Percentiles rank a stretch among this genome's conserved stretches.
Evolutionary conservation across 345 rosid genomes (phyloP).

Genomic region (Eucalyptus pauciflora): DNA sequence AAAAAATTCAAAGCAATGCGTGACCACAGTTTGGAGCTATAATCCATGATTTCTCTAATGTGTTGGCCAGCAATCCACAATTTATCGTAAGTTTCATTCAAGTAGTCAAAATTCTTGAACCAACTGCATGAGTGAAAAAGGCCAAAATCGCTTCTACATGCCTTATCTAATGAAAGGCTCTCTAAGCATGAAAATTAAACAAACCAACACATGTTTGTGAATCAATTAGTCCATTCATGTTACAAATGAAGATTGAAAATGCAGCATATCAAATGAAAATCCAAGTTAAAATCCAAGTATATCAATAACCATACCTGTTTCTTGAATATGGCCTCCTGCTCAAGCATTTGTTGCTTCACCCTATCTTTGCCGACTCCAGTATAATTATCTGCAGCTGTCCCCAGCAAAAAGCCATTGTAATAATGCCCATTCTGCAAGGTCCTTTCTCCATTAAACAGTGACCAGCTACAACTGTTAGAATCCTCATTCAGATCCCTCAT

Average conservation of each 20-base stretch:
- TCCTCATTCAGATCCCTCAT: conserved; percentile 78
- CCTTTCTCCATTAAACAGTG: conserved; percentile 38
- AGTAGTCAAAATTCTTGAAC: background rate
- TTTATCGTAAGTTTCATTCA: background rate
- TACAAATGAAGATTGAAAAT: background rate
- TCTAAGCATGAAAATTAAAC: background rate
- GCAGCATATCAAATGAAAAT: background rate
- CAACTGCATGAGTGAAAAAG: background rate
- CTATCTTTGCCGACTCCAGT: conserved; percentile 40
- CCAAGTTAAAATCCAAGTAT: background rate
- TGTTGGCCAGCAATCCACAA: background rate
- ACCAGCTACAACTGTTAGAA: conserved; percentile 61
- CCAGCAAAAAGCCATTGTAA: conserved; percentile 39
- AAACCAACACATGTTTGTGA: background rate
- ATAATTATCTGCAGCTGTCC: conserved; percentile 32
- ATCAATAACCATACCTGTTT: conserved; percentile 40
- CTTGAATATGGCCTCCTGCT: conserved; percentile 82
- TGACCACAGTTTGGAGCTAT: background rate
- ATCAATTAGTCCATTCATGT: background rate
- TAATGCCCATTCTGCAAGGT: conserved; percentile 36
- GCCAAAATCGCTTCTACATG: background rate
- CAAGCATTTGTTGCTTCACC: conserved; percentile 66
- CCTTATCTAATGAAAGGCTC: background rate
- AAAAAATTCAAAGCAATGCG: background rate
- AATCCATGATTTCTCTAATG: background rate